A percentile compares a stretch with the other conserved stretches of the same genome.
These are phyloP conservation scores for Penstemon newberryi DNA, from an alignment of 257 asterid genomes.

Conservation along the genomic window DNA sequence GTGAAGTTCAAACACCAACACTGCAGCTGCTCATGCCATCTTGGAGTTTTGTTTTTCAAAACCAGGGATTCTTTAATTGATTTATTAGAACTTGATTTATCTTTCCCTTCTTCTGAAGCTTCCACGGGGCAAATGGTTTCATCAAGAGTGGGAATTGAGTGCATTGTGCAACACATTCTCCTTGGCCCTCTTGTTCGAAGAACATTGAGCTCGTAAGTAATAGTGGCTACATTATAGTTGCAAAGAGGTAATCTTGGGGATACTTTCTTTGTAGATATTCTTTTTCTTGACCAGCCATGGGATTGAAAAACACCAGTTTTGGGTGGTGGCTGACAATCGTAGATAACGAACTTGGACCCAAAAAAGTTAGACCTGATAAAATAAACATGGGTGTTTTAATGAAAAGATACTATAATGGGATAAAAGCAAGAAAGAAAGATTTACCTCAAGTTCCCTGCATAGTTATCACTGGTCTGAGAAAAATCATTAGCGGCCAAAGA, in stretches of 20 bases:
- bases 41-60: slow-evolving; percentile 71
- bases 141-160: slow-evolving; percentile 60
- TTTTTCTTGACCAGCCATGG: slow-evolving; percentile 53
- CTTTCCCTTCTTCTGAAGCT: too few relatives aligned
- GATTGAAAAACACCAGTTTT: slow-evolving; percentile 47
- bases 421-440: neutral
- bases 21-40: slow-evolving; percentile 92
- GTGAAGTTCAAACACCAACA: slow-evolving; percentile 89
- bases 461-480: slow-evolving; percentile 67
- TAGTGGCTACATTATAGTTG: slow-evolving; percentile 63
- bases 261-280: slow-evolving; percentile 66
- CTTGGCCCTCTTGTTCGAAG: slow-evolving; percentile 90
- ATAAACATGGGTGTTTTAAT: neutral
- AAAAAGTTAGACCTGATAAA: slow-evolving; percentile 73
- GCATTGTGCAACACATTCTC: slow-evolving; percentile 77
- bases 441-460: slow-evolving; percentile 47
- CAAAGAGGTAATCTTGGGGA: slow-evolving; percentile 73
- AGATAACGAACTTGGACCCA: slow-evolving; percentile 83
- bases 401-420: too few relatives aligned
- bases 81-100: too few relatives aligned
- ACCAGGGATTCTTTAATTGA: slow-evolving; percentile 64
- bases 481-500: slow-evolving; percentile 80
- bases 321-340: slow-evolving; percentile 70
- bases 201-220: slow-evolving; percentile 73
- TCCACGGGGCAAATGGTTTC: slow-evolving; percentile 7